These are phyloP conservation scores for Carex littledalei DNA, from an alignment of 176 grass and related monocot genomes.

Conservation along the genomic window DNA sequence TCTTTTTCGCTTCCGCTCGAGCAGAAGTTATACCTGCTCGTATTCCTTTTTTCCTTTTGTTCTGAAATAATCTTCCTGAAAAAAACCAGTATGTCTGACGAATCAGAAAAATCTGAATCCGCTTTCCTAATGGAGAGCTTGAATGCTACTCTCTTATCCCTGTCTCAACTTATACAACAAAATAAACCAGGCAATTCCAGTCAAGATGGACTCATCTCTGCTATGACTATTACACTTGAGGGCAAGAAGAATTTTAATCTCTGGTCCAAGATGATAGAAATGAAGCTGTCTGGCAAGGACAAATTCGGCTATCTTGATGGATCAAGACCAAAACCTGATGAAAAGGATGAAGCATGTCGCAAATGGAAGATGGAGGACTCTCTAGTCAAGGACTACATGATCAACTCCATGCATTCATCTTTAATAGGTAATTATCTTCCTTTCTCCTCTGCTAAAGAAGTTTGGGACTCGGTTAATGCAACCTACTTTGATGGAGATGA, in stretches of 20 bases:
- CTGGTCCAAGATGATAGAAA: background rate
- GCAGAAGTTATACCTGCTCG: background rate
- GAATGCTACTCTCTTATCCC: background rate
- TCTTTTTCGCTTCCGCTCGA: background rate
- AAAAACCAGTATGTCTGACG: too few species aligned
- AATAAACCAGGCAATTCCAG: background rate
- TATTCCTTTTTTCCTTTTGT: background rate
- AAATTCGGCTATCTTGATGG: background rate
- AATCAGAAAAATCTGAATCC: background rate
- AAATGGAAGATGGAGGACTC: background rate
- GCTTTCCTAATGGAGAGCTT: background rate
- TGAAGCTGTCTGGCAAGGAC: background rate
- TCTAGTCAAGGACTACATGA: background rate
- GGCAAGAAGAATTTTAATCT: background rate
- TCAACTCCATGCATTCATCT: background rate
- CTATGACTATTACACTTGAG: background rate
- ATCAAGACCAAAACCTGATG: background rate
- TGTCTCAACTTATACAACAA: background rate
- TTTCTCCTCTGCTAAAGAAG: background rate
- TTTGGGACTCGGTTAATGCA: background rate
- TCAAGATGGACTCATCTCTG: background rate
- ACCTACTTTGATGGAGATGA: background rate
- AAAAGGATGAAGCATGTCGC: background rate
- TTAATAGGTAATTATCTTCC: constrained; percentile 4
- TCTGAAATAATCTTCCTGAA: background rate